These are phyloP conservation scores for Populus simonii DNA, from an alignment of 345 rosid species.

Conservation along the genomic window DNA sequence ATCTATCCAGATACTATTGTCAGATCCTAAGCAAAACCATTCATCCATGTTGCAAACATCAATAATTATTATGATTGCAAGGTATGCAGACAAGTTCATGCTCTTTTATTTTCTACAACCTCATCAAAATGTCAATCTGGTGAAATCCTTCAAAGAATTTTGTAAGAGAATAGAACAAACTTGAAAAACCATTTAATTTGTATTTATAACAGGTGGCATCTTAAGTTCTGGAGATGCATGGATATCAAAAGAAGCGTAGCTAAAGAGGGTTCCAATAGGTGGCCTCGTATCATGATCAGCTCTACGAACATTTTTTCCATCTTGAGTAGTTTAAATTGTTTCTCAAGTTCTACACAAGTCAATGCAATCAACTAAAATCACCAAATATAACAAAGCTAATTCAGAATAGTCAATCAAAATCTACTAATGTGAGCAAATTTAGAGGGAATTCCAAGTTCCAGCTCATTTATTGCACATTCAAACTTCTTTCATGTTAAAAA, in stretches of 20 bases:
- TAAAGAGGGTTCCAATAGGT: neutral
- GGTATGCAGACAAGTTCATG: neutral
- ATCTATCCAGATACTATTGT: neutral
- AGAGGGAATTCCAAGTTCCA: neutral
- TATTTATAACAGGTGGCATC: neutral
- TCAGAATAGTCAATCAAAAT: neutral
- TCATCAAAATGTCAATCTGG: slow-evolving; percentile 7
- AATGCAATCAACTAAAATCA: neutral
- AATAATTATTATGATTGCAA: neutral
- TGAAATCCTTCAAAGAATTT: slow-evolving; percentile 2
- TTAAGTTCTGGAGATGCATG: neutral
- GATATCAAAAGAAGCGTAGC: neutral
- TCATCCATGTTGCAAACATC: neutral
- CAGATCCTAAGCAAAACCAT: neutral
- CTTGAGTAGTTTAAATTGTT: neutral
- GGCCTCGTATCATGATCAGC: neutral
- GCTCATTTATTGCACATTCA: neutral
- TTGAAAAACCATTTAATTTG: slow-evolving; percentile 4
- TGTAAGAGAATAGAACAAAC: slow-evolving; percentile 1
- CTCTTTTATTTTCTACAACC: neutral
- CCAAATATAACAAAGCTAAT: neutral
- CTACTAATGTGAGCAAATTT: neutral
- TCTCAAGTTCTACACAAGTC: neutral
- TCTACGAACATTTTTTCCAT: neutral
- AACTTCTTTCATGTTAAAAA: neutral